Percentiles rank a stretch among this genome's conserved stretches.
Evolutionary conservation across 352 stramenopile species (phyloP).

Genomic region (Poterioochromonas sp.): DNA sequence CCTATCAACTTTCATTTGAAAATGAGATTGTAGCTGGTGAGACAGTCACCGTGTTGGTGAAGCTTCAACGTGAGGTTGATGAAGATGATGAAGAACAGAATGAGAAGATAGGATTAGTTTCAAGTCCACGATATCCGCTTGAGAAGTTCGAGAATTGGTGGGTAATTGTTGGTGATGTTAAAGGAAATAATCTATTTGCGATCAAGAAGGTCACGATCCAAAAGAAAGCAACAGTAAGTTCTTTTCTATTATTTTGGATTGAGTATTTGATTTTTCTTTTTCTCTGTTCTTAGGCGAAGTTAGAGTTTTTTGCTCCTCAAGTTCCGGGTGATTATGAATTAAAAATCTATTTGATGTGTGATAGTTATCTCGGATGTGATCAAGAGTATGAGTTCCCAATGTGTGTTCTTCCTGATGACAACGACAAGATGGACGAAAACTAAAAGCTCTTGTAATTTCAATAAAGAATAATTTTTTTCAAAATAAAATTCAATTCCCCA

Average conservation of each 20-base stretch:
- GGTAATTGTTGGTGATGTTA: slow-evolving; percentile 89
- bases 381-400: slow-evolving; percentile 82
- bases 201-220: slow-evolving; percentile 91
- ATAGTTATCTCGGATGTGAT: slow-evolving; percentile 95
- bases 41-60: slow-evolving; percentile 68
- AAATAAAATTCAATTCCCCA: too few relatives aligned
- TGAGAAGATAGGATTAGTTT: slow-evolving; percentile 50
- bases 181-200: slow-evolving; percentile 85
- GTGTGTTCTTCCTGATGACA: too few relatives aligned
- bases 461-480: slow-evolving; percentile 23
- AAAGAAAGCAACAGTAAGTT: not conserved
- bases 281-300: slow-evolving; percentile 57
- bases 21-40: slow-evolving; percentile 80
- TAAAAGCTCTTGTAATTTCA: not conserved
- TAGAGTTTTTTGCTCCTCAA: slow-evolving; percentile 91
- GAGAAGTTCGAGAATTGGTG: slow-evolving; percentile 96
- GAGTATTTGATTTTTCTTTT: too few relatives aligned
- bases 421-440: not conserved
- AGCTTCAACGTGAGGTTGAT: slow-evolving; percentile 83
- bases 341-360: slow-evolving; percentile 97
- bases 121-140: slow-evolving; percentile 60
- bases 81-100: slow-evolving; percentile 74
- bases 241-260: too few relatives aligned
- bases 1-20: slow-evolving; percentile 75
- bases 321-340: slow-evolving; percentile 66